Base-by-base conservation (phyloP, 1,139 yeast genomes). In the Torulaspora globosa region DNA sequence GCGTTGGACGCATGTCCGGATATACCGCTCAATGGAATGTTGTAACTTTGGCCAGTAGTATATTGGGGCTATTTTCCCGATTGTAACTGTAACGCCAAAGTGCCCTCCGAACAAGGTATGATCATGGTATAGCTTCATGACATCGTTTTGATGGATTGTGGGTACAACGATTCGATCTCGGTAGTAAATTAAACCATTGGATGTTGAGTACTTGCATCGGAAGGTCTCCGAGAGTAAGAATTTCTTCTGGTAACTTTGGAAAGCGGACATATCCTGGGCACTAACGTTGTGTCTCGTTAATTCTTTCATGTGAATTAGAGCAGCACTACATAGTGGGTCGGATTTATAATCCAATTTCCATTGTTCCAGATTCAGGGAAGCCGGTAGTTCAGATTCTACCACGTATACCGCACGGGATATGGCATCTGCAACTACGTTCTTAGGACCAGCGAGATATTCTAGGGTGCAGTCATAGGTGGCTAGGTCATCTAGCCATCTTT, bases 341-440 rank as follows among this genome's bases (percentile, higher is more conserved):
- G 33, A 12, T 15, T 12, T 12, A 10, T 30, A 30, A 4, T 30
- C 21, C 18, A 8, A 9, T 30, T 30, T 15, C 33, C 33, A 30
- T 6, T 12, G 5, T 6, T 30, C 16, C 7, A 16, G 33, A 7
- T 30, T 6, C 6, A 30, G 11, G 2, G 18, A 3, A 8, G 18
- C 14, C 3, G 30, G 30, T 11, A 12, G 3, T n/a, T n/a, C n/a
- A n/a, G n/a, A n/a, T n/a, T n/a, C n/a, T 12, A n/a, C 9, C 16
- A 24, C 30, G 38, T 32, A 21, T 6, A 14, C 24, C 10, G 46
- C 41, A 3, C 52, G 30, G 8, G 47, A 43, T 5, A 52, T 12
- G 5, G 54, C 44, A 38, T 51, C 56, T 3, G 55, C 52, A 8
- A 52, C 51, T 7, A 39, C 28, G 33, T 49, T 51, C 15, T 41